Evolutionary conservation across 2,329 filamentous ascomycete species (phyloP).

Genomic region (Paecilomyces variotii): DNA sequence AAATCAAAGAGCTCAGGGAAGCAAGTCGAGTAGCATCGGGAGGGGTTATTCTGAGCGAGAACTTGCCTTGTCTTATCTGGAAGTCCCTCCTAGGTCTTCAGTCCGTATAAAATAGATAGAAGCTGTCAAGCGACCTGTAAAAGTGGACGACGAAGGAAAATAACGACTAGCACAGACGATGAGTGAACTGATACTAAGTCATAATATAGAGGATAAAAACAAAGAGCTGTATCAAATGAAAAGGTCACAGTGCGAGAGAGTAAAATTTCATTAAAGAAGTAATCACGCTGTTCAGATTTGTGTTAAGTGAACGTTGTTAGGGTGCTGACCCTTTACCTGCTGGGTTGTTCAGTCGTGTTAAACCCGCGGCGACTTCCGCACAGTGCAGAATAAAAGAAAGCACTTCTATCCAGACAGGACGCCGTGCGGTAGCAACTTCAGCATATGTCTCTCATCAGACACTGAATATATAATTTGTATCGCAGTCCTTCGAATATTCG

Average conservation of each 20-base stretch:
- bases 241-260: not conserved
- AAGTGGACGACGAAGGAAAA: not conserved
- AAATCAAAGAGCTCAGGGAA: not conserved
- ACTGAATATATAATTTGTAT: too few relatives aligned
- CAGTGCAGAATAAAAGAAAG: too few relatives aligned
- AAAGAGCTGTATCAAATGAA: not conserved
- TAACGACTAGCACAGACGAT: not conserved
- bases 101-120: not conserved
- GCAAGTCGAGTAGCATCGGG: not conserved
- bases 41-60: not conserved
- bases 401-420: too few relatives aligned
- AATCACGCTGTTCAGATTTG: not conserved
- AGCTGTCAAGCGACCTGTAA: not conserved
- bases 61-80: not conserved
- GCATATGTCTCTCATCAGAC: too few relatives aligned
- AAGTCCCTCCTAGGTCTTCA: not conserved
- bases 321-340: not conserved
- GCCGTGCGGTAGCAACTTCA: too few relatives aligned
- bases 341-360: not conserved
- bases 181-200: not conserved
- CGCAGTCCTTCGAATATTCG: too few relatives aligned
- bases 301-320: not conserved
- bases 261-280: not conserved
- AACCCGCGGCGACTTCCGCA: not conserved
- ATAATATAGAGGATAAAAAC: not conserved